Conservation (phyloP, 2,329 filamentous ascomycete genomes). For the Fusarium sp. region DNA sequence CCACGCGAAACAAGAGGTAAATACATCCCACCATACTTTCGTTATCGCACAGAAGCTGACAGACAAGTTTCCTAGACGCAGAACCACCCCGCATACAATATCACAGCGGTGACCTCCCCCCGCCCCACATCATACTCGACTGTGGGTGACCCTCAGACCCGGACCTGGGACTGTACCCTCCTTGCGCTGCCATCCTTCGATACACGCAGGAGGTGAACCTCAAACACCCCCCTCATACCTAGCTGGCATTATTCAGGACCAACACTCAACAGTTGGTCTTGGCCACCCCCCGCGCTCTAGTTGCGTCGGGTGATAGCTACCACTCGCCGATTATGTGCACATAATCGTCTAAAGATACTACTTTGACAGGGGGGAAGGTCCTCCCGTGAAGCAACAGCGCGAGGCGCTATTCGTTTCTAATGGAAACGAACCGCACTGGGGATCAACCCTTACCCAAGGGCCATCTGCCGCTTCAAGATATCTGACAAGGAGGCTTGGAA, state of each 20-base stretch:
- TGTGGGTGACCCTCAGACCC: not conserved
- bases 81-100: not conserved
- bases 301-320: not conserved
- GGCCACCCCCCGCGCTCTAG: not conserved
- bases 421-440: no score
- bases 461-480: no score
- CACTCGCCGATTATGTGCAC: no score
- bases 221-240: not conserved
- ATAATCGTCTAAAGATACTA: no score
- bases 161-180: not conserved
- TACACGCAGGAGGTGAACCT: not conserved
- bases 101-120: not conserved
- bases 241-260: no score
- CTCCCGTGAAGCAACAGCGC: no score
- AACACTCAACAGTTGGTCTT: no score
- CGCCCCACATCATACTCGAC: not conserved
- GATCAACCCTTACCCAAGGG: no score
- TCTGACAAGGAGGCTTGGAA: not conserved
- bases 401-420: no score
- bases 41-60: not conserved
- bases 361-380: no score
- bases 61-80: not conserved
- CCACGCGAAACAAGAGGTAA: not conserved
- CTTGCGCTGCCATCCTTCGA: not conserved
- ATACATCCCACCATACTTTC: not conserved